These are phyloP conservation scores for Pleurotus sapidus DNA, from an alignment of 768 basidiomycete genomes.

Conservation along the genomic window DNA sequence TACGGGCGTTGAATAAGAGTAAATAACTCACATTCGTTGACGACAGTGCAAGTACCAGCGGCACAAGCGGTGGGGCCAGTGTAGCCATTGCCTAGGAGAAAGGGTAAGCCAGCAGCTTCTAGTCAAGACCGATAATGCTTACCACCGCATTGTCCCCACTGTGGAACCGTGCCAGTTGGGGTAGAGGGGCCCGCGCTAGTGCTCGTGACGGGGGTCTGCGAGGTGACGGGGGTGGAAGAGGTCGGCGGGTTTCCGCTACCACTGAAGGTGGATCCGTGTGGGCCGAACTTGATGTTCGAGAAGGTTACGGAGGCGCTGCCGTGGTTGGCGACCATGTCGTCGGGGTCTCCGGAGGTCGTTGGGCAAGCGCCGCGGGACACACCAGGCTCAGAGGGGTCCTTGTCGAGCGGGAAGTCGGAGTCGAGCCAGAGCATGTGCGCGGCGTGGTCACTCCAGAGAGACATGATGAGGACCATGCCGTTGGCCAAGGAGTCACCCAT, in stretches of 20 bases:
- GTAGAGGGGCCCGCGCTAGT: not conserved
- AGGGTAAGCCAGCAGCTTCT: not conserved
- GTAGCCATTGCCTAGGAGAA: constrained; percentile 7
- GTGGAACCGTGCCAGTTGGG: not conserved
- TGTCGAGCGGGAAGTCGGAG: constrained; percentile 26
- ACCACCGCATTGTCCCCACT: constrained; percentile 7
- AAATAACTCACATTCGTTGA: constrained; percentile 36
- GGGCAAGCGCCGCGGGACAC: constrained; percentile 37
- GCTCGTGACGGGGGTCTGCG: not conserved
- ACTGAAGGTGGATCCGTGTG: constrained; percentile 32
- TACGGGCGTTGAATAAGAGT: not conserved
- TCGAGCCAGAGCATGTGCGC: constrained; percentile 41
- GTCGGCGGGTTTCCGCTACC: not conserved
- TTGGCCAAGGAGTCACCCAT: constrained; percentile 23
- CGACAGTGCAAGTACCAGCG: constrained; percentile 32
- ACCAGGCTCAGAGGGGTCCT: constrained; percentile 23
- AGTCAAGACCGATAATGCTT: not conserved
- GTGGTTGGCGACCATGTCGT: constrained; percentile 27
- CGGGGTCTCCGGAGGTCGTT: constrained; percentile 33
- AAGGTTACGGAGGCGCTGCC: constrained; percentile 29
- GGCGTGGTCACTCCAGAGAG: constrained; percentile 37
- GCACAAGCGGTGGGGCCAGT: constrained; percentile 35
- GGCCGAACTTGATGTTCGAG: constrained; percentile 40
- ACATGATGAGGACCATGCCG: constrained; percentile 36
- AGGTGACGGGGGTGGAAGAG: not conserved